These are phyloP conservation scores for Phytophthora uliginosa DNA, from an alignment of 352 stramenopile species.

Conservation along the genomic window DNA sequence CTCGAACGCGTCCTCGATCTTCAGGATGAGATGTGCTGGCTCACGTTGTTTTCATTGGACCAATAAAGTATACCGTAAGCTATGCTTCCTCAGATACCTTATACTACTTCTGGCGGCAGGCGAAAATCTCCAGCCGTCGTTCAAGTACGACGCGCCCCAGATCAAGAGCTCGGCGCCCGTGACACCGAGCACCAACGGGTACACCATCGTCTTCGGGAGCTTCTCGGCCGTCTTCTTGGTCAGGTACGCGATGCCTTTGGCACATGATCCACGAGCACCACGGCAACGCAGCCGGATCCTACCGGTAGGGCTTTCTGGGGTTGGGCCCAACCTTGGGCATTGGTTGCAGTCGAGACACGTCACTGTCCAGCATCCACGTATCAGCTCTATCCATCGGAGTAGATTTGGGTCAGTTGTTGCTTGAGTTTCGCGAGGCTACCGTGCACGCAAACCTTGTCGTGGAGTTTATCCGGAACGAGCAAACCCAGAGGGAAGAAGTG, in stretches of 20 bases:
- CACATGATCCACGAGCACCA: too few relatives aligned
- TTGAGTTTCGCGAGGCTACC: not conserved
- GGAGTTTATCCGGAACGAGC: not conserved
- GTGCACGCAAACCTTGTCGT: not conserved
- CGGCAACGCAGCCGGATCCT: too few relatives aligned
- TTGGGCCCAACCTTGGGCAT: too few relatives aligned
- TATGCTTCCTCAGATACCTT: too few relatives aligned
- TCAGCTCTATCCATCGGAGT: not conserved
- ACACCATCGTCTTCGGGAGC: slow-evolving; percentile 38
- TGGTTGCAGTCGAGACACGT: too few relatives aligned
- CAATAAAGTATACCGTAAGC: too few relatives aligned
- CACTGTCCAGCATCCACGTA: too few relatives aligned
- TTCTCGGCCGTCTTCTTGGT: slow-evolving; percentile 34
- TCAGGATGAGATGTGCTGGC: too few relatives aligned
- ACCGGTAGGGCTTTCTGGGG: too few relatives aligned
- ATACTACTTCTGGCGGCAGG: too few relatives aligned
- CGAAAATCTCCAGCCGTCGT: too few relatives aligned
- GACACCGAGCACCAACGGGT: slow-evolving; percentile 37
- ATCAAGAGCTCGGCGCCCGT: slow-evolving; percentile 35
- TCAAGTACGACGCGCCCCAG: slow-evolving; percentile 38
- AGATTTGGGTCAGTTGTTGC: not conserved
- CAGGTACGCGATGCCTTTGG: slow-evolving; percentile 38
- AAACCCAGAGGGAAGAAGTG: not conserved
- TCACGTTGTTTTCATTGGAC: too few relatives aligned
- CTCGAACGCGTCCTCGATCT: slow-evolving; percentile 52